Evolutionary conservation across 768 basidiomycete species (phyloP), one percentile per base, ranked within the genome.

Genomic region (Suillus americanus): DNA sequence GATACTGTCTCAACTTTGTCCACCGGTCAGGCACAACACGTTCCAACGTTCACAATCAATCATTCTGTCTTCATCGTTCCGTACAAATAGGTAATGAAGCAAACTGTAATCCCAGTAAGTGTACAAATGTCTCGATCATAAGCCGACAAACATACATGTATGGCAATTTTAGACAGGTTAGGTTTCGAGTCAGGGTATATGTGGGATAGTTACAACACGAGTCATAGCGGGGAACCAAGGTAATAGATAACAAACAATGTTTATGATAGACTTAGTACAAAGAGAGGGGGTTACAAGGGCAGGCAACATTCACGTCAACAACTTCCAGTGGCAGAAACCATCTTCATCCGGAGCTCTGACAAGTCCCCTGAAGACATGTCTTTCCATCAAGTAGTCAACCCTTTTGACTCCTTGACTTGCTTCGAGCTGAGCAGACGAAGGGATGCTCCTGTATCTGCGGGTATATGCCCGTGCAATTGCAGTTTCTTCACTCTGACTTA

Each of bases 391-490:
- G 50, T 79, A 82, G 67, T 82, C 81, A 25, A 82, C 68, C 7
- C 77, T 69, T 51, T 76, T 79, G 50, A 82, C 81, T 1, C 81
- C 81, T 53, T 72, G 72, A 41, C 71, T 74, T 33, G 77, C 74
- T 64, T 78, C 78, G 48, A 72, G 67, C 53, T 75, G 66, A 25
- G 75, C 75, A 3, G 66, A 66, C 1, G 72, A 74, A 10, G 77
- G 73, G 18, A 62, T 75, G 28, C 71, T 76, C 41, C 67, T 65
- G 67, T 68, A 78, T 62, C 79, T 66, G 59, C 76, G 74, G 25
- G 78, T 80, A 64, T 79, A 80, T 12, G 76, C 79, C 5, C 71
- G 74, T 14, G 79, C 75, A 60, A 78, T 69, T 38, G 63, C 75
- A 4, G 68, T 77, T 71, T 71, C 73, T 64, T 74, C 63, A 5